Evolutionary conservation across 2,329 filamentous ascomycete species (phyloP).

Genomic region (Ophiocordyceps camponoti-leonardi): DNA sequence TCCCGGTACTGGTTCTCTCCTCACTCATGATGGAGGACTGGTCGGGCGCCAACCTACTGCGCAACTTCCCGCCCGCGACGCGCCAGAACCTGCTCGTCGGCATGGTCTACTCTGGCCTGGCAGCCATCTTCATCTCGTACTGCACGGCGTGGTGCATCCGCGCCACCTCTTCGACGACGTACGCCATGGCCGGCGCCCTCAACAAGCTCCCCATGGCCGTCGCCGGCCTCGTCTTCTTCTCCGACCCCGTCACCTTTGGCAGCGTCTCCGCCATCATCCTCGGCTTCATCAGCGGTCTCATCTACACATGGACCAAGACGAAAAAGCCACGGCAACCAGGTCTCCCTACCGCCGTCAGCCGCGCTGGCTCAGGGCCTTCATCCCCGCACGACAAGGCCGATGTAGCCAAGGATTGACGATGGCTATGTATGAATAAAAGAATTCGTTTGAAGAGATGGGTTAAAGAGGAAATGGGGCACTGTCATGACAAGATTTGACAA

Average conservation of each 20-base stretch:
- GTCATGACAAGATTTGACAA: background rate
- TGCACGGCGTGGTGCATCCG: conserved; percentile 98
- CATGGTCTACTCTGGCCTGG: conserved; percentile 88
- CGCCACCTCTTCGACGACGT: conserved; percentile 91
- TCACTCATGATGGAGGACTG: conserved; percentile 83
- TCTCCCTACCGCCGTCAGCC: conserved; percentile 62
- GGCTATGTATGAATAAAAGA: too few relatives aligned
- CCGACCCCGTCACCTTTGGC: conserved; percentile 80
- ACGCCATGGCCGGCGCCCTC: conserved; percentile 94
- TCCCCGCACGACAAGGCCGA: conserved; percentile 36
- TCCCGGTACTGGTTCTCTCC: conserved; percentile 71
- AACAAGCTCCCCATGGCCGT: conserved; percentile 96
- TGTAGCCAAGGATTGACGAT: background rate
- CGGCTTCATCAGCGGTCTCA: conserved; percentile 80
- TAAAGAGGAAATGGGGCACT: background rate
- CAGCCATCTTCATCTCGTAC: conserved; percentile 97
- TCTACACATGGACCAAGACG: conserved; percentile 47
- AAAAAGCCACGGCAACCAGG: conserved; percentile 48
- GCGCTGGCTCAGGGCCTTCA: background rate
- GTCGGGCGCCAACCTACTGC: conserved; percentile 65
- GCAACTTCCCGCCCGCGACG: conserved; percentile 73
- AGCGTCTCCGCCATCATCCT: conserved; percentile 83
- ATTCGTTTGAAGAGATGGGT: background rate
- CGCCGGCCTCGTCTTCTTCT: conserved; percentile 86
- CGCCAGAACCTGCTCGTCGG: conserved; percentile 68